phyloP scores from a whole-genome alignment of 768 basidiomycete genomes.

The Paxillus involutus region DNA sequence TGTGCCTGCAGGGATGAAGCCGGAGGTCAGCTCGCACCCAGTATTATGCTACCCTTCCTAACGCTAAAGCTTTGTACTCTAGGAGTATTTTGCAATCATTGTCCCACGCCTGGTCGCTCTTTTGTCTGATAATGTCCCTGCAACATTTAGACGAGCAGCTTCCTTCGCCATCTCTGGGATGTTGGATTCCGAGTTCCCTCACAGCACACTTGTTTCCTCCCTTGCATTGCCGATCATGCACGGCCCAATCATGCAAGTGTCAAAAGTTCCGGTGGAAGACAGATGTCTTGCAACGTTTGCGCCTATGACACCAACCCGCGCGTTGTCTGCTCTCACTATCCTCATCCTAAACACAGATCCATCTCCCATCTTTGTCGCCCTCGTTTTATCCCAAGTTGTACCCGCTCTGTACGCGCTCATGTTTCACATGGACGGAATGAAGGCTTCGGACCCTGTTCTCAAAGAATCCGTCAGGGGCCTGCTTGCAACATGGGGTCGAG shows the following conservation, averaged over 20 bases:
- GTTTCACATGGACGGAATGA: conserved; percentile 50
- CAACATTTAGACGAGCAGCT: conserved; percentile 55
- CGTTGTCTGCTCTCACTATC: conserved; percentile 51
- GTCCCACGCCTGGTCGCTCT: conserved; percentile 56
- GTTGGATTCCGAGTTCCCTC: conserved; percentile 38
- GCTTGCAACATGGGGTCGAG: conserved; percentile 74
- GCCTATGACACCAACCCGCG: conserved; percentile 33
- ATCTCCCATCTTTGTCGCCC: conserved; percentile 63
- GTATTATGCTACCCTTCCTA: neutral
- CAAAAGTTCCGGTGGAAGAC: neutral
- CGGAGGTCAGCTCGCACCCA: conserved; percentile 45
- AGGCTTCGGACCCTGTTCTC: conserved; percentile 63
- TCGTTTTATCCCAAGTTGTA: conserved; percentile 67
- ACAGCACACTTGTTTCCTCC: conserved; percentile 17
- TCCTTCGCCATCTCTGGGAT: conserved; percentile 71
- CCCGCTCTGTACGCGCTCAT: conserved; percentile 65
- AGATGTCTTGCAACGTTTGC: neutral
- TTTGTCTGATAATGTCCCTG: conserved; percentile 36
- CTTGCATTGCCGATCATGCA: conserved; percentile 54
- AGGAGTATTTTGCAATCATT: conserved; percentile 65
- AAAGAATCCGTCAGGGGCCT: conserved; percentile 60
- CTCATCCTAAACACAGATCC: conserved; percentile 79
- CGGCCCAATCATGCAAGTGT: conserved; percentile 40
- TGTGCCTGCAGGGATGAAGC: conserved; percentile 55
- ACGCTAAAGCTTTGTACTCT: neutral